A percentile compares a stretch with the other conserved stretches of the same genome.
phyloP scores from a whole-genome alignment of 208 protist species.

The Jaenimonas drosophilae region DNA sequence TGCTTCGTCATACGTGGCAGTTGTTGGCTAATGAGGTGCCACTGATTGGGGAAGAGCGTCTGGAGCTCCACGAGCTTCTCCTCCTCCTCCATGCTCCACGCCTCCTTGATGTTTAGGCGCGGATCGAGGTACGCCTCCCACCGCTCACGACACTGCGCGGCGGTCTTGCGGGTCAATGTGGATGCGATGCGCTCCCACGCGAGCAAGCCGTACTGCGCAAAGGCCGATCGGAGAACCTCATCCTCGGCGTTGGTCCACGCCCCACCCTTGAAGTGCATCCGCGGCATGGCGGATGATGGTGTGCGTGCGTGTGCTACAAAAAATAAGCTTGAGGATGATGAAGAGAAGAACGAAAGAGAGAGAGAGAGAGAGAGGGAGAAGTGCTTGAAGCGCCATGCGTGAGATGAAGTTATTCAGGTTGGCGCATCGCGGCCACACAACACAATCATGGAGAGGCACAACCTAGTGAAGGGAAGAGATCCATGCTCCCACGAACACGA shows the following conservation, averaged over 20 bases:
- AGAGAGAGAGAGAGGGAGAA: no score
- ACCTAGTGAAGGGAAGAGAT: neutral
- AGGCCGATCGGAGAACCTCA: slow-evolving; percentile 98
- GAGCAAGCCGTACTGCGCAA: slow-evolving; percentile 99
- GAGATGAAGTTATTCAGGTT: no score
- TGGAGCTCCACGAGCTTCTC: slow-evolving; percentile 98
- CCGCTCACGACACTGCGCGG: slow-evolving; percentile 98
- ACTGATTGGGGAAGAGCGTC: slow-evolving; percentile 98
- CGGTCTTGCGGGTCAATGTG: slow-evolving; percentile 96
- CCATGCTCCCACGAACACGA: neutral
- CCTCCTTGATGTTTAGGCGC: slow-evolving; percentile 97
- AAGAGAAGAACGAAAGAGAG: no score
- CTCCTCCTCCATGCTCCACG: slow-evolving; percentile 99
- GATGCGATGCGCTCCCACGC: slow-evolving; percentile 99
- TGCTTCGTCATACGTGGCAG: slow-evolving; percentile 31
- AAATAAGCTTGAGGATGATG: no score
- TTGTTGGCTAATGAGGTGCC: slow-evolving; percentile 96
- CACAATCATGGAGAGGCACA: neutral
- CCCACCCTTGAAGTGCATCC: slow-evolving; percentile 94
- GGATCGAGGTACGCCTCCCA: slow-evolving; percentile 99
- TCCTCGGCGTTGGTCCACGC: slow-evolving; percentile 99
- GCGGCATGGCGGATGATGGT: slow-evolving; percentile 42
- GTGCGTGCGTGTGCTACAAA: neutral
- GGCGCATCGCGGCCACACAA: neutral
- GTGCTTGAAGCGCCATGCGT: no score